Conservation (phyloP, 345 rosid species). For the Angophora floribunda region DNA sequence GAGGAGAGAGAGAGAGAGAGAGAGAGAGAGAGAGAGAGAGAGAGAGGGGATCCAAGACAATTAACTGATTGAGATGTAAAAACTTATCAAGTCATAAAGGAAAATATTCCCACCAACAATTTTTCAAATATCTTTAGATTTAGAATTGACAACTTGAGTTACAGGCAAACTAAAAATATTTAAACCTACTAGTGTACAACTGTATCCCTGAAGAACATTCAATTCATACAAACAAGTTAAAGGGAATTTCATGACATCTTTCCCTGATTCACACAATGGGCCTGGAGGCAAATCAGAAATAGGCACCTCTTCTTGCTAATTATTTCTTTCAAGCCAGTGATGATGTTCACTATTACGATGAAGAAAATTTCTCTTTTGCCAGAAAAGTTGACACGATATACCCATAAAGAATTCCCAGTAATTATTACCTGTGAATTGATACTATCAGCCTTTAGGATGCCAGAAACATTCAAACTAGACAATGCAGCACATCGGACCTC, state of each 20-base stretch:
- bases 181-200: not conserved
- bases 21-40: not conserved
- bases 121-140: not conserved
- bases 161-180: not conserved
- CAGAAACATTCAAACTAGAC: slow-evolving; percentile 40
- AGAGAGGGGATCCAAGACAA: not conserved
- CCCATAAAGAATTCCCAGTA: not conserved
- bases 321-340: not conserved
- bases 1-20: not conserved
- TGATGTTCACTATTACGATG: not conserved
- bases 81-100: not conserved
- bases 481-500: slow-evolving; percentile 67
- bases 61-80: not conserved
- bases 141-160: not conserved
- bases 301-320: not conserved
- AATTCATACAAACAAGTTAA: not conserved
- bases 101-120: not conserved
- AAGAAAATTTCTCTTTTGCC: not conserved
- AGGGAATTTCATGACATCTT: not conserved
- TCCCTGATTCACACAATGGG: not conserved
- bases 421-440: slow-evolving; percentile 53
- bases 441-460: slow-evolving; percentile 27
- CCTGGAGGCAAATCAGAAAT: not conserved
- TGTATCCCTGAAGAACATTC: not conserved
- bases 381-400: not conserved